Evolutionary conservation across 345 rosid species (phyloP).

Genomic region (Euphorbia pulcherrima): DNA sequence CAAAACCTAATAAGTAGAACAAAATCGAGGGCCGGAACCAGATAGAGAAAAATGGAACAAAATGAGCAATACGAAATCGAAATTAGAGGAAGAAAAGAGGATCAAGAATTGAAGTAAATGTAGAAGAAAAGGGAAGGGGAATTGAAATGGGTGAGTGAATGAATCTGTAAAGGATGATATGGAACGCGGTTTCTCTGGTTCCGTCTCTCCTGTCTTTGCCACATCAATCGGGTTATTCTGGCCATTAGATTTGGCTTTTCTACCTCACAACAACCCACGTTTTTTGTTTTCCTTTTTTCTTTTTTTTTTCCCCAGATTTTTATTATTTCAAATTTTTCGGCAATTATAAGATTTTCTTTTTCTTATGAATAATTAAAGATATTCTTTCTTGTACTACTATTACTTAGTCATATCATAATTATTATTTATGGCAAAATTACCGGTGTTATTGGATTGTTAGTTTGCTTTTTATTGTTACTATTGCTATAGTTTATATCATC

Average conservation of each 20-base stretch:
- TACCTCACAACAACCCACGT: background rate
- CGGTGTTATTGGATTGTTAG: too few species aligned
- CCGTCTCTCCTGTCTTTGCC: background rate
- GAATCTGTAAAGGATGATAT: background rate
- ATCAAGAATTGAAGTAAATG: background rate
- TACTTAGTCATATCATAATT: too few species aligned
- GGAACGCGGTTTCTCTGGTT: constrained; percentile 8
- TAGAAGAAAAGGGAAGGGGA: background rate
- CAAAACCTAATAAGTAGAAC: background rate
- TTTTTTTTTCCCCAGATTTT: background rate
- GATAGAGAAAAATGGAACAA: background rate
- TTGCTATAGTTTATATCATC: too few species aligned
- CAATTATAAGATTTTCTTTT: background rate
- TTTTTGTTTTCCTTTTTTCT: background rate
- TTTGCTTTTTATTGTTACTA: too few species aligned
- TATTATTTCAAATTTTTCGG: too few species aligned
- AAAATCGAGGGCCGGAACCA: background rate
- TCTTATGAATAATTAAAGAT: too few species aligned
- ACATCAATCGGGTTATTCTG: background rate
- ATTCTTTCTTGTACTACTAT: too few species aligned
- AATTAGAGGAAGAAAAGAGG: too few species aligned
- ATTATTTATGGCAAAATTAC: too few species aligned
- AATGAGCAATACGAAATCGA: background rate
- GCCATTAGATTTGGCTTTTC: background rate
- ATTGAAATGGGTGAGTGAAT: background rate